Evolutionary conservation across 179 eudicot genomes (phyloP).

Genomic region (Beta lomatogona): DNA sequence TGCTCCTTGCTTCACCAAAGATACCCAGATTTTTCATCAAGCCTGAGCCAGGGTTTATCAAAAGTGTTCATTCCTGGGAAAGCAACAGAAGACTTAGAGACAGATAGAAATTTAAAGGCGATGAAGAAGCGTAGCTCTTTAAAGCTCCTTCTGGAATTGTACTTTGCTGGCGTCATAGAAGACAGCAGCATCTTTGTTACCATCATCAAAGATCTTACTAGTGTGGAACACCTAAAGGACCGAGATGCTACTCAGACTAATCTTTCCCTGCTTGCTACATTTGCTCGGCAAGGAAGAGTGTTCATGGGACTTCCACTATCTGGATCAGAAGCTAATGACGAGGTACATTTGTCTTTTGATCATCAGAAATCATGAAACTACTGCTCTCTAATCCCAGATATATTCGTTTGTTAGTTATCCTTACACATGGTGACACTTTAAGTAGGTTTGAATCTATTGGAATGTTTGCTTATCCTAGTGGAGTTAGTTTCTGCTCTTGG

Average conservation of each 20-base stretch:
- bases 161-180: constrained; percentile 83
- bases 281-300: constrained; percentile 92
- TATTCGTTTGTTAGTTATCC: not conserved
- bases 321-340: constrained; percentile 81
- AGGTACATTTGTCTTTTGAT: constrained; percentile 42
- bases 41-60: constrained; percentile 76
- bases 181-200: constrained; percentile 73
- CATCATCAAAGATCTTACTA: constrained; percentile 87
- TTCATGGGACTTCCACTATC: constrained; percentile 80
- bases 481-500: not conserved
- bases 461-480: not conserved
- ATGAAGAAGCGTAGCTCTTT: constrained; percentile 95
- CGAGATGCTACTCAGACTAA: constrained; percentile 92
- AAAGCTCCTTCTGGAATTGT: constrained; percentile 90
- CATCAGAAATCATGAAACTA: not conserved
- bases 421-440: not conserved
- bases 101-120: constrained; percentile 77
- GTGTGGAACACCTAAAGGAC: constrained; percentile 85
- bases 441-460: not conserved
- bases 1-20: constrained; percentile 98
- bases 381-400: not conserved
- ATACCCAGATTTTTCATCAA: constrained; percentile 85
- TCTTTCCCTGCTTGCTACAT: constrained; percentile 92
- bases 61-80: constrained; percentile 88
- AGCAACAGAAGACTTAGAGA: constrained; percentile 72